phyloP scores from a whole-genome alignment of 768 basidiomycete species.

The Boletus fagicola region DNA sequence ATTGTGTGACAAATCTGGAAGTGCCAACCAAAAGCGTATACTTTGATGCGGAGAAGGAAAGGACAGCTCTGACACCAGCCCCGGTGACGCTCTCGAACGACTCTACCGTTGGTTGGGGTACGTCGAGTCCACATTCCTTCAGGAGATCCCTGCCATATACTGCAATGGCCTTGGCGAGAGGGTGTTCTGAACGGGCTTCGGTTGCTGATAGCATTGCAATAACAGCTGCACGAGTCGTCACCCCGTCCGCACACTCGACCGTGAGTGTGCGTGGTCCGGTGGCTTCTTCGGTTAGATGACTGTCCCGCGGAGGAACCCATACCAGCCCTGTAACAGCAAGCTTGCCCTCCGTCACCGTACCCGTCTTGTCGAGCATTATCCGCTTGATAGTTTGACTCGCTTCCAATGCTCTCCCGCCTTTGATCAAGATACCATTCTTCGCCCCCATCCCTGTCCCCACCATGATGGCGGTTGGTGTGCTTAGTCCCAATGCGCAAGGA shows the following conservation, averaged over 20 bases:
- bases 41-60: conserved; percentile 52
- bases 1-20: conserved; percentile 64
- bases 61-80: conserved; percentile 75
- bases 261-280: conserved; percentile 13
- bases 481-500: conserved; percentile 94
- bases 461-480: conserved; percentile 98
- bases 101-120: conserved; percentile 56
- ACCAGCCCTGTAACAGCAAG: conserved; percentile 71
- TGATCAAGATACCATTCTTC: conserved; percentile 96
- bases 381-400: conserved; percentile 79
- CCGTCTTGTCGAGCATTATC: conserved; percentile 95
- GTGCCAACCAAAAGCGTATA: conserved; percentile 75
- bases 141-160: conserved; percentile 71
- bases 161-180: conserved; percentile 91
- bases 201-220: conserved; percentile 82
- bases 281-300: conserved; percentile 17
- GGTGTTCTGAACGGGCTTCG: conserved; percentile 93
- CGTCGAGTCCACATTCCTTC: conserved; percentile 35
- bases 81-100: conserved; percentile 89
- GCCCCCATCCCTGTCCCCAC: conserved; percentile 98
- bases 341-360: conserved; percentile 95
- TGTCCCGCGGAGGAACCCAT: conserved; percentile 58
- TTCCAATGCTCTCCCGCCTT: conserved; percentile 92
- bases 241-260: conserved; percentile 54
- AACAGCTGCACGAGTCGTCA: conserved; percentile 56